phyloP scores from a whole-genome alignment of 2,329 filamentous ascomycete species.

The Ilyonectria mors-panacis region DNA sequence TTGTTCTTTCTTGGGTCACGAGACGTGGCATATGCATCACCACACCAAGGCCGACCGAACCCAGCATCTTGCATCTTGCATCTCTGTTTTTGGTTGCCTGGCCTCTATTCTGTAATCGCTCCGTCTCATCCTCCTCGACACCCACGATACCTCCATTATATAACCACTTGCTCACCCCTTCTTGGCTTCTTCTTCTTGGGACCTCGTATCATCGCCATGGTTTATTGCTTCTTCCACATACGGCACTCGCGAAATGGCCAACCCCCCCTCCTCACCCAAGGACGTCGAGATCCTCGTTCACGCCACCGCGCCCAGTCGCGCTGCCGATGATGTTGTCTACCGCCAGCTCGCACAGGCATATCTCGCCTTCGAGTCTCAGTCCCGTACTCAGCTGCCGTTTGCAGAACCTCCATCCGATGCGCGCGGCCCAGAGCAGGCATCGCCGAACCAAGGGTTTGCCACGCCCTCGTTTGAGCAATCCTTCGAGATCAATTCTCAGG shows the following conservation, averaged over 20 bases:
- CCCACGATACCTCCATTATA: conserved; percentile 1
- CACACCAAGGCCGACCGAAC: neutral
- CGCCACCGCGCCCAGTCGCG: conserved; percentile 65
- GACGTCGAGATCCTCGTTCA: conserved; percentile 70
- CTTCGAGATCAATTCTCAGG: conserved; percentile 53
- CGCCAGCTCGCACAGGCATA: conserved; percentile 66
- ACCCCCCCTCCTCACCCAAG: conserved; percentile 33
- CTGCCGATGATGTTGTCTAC: conserved; percentile 64
- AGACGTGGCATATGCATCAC: neutral
- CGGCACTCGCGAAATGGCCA: conserved; percentile 44
- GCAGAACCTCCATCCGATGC: conserved; percentile 8
- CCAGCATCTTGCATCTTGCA: neutral
- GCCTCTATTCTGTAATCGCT: neutral
- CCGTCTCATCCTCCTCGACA: conserved; percentile 12
- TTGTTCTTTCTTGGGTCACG: neutral
- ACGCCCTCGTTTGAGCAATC: conserved; percentile 36
- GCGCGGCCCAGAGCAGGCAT: conserved; percentile 1
- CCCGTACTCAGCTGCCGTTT: conserved; percentile 29
- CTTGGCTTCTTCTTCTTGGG: neutral
- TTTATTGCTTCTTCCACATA: conserved; percentile 29
- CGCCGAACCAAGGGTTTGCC: conserved; percentile 29
- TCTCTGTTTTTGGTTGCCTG: conserved; percentile 17
- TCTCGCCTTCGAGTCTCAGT: conserved; percentile 60
- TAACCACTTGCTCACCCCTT: conserved; percentile 4
- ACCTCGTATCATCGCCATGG: conserved; percentile 41